phyloP scores from a whole-genome alignment of 2,329 filamentous ascomycete genomes.

The Albifimbria verrucaria region DNA sequence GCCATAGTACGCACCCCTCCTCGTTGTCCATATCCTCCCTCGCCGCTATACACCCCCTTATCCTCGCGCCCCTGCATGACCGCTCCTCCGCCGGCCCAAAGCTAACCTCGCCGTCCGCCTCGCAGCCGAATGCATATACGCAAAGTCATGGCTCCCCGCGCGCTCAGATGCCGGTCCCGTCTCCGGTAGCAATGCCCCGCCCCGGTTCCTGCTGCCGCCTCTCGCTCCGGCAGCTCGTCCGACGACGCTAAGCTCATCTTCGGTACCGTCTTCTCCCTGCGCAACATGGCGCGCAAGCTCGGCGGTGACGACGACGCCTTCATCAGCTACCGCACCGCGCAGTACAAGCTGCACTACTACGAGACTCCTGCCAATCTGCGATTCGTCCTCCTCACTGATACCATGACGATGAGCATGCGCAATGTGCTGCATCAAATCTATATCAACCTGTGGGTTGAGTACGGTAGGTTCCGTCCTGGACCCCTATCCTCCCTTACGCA shows the following conservation, averaged over 20 bases:
- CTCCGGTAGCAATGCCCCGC: conserved; percentile 14
- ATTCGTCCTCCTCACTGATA: conserved; percentile 95
- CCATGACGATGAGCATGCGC: conserved; percentile 82
- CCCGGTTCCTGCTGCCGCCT: conserved; percentile 8
- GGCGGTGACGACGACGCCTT: conserved; percentile 94
- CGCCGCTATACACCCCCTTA: background rate
- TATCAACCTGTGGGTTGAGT: conserved; percentile 97
- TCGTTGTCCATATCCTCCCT: background rate
- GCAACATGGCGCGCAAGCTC: conserved; percentile 95
- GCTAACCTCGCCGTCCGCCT: conserved; percentile 11
- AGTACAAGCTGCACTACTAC: conserved; percentile 99
- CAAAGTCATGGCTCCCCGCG: conserved; percentile 71
- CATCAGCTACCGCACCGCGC: conserved; percentile 85
- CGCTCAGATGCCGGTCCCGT: conserved; percentile 38
- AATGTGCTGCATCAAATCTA: conserved; percentile 97
- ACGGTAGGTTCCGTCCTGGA: conserved; percentile 55
- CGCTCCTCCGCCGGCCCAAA: conserved; percentile 2
- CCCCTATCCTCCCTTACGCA: background rate
- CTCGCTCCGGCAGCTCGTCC: conserved; percentile 35
- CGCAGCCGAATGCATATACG: conserved; percentile 95
- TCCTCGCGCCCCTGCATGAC: background rate
- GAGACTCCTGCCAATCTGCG: conserved; percentile 95
- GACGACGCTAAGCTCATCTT: conserved; percentile 98
- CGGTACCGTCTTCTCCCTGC: conserved; percentile 90
- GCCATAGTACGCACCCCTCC: conserved; percentile 68